These are phyloP conservation scores for Crithidia bombi DNA, from an alignment of 208 protist species.

Conservation along the genomic window DNA sequence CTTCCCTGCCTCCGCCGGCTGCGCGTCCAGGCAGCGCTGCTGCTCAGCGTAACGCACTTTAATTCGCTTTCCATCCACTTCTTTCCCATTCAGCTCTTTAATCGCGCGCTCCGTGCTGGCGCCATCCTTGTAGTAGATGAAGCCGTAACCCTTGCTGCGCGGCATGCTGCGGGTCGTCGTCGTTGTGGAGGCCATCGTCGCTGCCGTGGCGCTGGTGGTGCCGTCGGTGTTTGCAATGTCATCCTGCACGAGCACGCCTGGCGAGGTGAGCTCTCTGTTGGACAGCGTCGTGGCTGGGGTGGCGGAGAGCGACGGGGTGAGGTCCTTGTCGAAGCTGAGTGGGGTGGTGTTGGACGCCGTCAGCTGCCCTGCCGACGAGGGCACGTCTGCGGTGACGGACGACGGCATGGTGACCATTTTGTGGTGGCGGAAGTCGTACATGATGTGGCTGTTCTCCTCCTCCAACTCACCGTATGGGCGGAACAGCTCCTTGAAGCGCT, in stretches of 20 bases:
- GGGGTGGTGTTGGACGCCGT: neutral
- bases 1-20: neutral
- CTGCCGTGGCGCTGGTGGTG: neutral
- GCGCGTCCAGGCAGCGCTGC: constrained; percentile 36
- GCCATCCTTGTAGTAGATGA: constrained; percentile 76
- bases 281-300: neutral
- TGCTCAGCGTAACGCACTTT: constrained; percentile 73
- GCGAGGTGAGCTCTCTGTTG: constrained; percentile 3
- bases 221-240: neutral
- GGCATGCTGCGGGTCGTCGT: constrained; percentile 8
- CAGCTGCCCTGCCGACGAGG: neutral
- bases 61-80: constrained; percentile 48
- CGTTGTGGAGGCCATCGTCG: neutral
- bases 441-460: constrained; percentile 54
- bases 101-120: constrained; percentile 51
- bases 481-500: constrained; percentile 57
- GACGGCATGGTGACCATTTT: constrained; percentile 10
- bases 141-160: constrained; percentile 82
- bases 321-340: constrained; percentile 8
- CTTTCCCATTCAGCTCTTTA: constrained; percentile 58
- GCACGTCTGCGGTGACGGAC: neutral
- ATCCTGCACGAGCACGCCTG: neutral
- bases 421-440: constrained; percentile 53
- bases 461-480: constrained; percentile 49
- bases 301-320: neutral